phyloP scores from a whole-genome alignment of 176 grass and related monocot genomes.

The Carex parvula region DNA sequence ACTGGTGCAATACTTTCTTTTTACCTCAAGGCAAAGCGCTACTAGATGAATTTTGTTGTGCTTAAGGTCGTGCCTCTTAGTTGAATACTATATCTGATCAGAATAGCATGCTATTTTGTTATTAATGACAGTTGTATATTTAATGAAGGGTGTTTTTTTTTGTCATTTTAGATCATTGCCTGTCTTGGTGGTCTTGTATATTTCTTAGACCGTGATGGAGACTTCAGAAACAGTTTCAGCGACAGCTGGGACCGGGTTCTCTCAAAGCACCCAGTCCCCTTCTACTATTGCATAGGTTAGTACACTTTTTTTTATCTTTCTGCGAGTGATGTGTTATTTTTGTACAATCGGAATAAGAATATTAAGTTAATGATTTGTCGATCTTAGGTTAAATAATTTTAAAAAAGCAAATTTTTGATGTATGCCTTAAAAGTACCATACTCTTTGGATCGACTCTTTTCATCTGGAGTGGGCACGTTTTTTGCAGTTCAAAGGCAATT shows the following conservation, averaged over 20 bases:
- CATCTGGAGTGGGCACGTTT: background rate
- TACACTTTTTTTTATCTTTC: conserved; percentile 3
- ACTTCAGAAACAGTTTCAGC: conserved; percentile 83
- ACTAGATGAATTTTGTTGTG: background rate
- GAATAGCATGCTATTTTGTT: background rate
- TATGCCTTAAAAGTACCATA: background rate
- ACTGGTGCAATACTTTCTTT: background rate
- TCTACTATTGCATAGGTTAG: conserved; percentile 96
- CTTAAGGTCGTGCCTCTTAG: background rate
- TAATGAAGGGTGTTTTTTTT: background rate
- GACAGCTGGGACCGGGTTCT: conserved; percentile 93
- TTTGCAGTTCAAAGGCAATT: background rate
- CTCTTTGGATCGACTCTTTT: background rate
- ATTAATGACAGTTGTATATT: background rate
- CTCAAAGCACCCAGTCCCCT: conserved; percentile 91
- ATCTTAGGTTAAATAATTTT: background rate
- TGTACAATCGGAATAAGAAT: background rate
- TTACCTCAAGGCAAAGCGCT: background rate
- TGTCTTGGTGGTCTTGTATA: conserved; percentile 70
- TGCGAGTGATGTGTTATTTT: background rate
- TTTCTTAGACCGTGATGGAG: conserved; percentile 84
- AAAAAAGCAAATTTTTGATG: background rate
- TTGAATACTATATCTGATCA: background rate
- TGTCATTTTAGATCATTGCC: conserved; percentile 62
- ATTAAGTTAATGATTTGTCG: background rate